Evolutionary conservation across 768 basidiomycete genomes (phyloP).

Genomic region (Auriscalpium vulgare): DNA sequence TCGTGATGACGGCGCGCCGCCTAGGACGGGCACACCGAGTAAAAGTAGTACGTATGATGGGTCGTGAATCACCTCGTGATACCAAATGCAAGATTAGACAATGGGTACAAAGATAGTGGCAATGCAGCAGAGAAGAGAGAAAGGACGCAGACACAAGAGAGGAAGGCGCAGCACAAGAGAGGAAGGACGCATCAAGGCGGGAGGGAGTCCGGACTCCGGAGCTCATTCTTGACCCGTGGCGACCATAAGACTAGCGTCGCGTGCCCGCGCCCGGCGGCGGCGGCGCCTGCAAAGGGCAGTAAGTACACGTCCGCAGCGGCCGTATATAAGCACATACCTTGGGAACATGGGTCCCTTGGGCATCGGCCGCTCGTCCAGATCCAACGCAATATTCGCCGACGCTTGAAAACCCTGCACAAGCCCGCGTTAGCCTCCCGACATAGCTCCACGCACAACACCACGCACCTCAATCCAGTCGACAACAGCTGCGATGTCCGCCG

Average conservation of each 20-base stretch:
- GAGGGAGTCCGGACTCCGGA: too few relatives aligned
- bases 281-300: constrained; percentile 3
- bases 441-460: neutral
- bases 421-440: constrained; percentile 1
- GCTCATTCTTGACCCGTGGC: too few relatives aligned
- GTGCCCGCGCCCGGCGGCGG: constrained; percentile 2
- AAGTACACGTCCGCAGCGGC: neutral
- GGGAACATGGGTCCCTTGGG: constrained; percentile 85
- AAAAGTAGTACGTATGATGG: too few relatives aligned
- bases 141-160: too few relatives aligned
- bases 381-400: constrained; percentile 84
- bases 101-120: too few relatives aligned
- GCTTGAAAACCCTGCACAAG: constrained; percentile 74
- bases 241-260: neutral
- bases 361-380: constrained; percentile 89
- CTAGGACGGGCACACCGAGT: too few relatives aligned
- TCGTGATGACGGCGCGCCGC: too few relatives aligned
- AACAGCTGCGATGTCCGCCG: constrained; percentile 72
- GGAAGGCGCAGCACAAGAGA: too few relatives aligned
- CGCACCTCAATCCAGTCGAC: constrained; percentile 94
- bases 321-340: constrained; percentile 40
- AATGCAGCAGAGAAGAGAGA: too few relatives aligned
- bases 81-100: too few relatives aligned
- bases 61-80: too few relatives aligned
- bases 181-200: too few relatives aligned